These are phyloP conservation scores for Colletotrichum trifolii DNA, from an alignment of 2,329 filamentous ascomycete genomes.

Conservation along the genomic window DNA sequence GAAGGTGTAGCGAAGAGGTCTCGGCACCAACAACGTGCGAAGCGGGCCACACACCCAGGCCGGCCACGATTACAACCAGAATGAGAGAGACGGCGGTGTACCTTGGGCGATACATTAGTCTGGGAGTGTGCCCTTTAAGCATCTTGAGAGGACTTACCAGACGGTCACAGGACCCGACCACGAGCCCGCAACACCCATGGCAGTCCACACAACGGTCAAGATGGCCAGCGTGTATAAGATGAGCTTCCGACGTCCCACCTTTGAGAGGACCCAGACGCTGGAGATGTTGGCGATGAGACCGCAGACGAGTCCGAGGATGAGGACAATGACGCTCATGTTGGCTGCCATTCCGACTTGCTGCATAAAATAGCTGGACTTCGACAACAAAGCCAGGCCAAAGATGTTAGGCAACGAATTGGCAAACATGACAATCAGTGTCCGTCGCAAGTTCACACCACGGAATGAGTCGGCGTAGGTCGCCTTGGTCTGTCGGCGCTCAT, in stretches of 20 bases:
- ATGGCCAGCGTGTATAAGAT: slow-evolving; percentile 48
- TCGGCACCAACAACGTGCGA: slow-evolving; percentile 56
- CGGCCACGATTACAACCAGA: slow-evolving; percentile 53
- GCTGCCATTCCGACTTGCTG: slow-evolving; percentile 48
- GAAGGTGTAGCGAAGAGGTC: slow-evolving; percentile 54
- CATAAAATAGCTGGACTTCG: slow-evolving; percentile 54
- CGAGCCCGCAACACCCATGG: slow-evolving; percentile 59
- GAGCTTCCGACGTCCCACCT: slow-evolving; percentile 52
- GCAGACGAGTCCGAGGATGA: slow-evolving; percentile 58
- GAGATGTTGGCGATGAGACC: slow-evolving; percentile 56
- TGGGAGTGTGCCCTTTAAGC: neutral
- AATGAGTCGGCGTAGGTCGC: slow-evolving; percentile 57
- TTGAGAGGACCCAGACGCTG: slow-evolving; percentile 56
- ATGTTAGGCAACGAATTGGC: slow-evolving; percentile 55
- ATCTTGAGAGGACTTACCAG: slow-evolving; percentile 46
- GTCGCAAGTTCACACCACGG: slow-evolving; percentile 52
- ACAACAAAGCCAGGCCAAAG: slow-evolving; percentile 57
- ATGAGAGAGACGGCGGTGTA: slow-evolving; percentile 52
- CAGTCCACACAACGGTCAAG: slow-evolving; percentile 52
- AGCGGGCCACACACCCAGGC: slow-evolving; percentile 56
- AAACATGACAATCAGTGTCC: slow-evolving; percentile 55
- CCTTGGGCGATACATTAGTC: slow-evolving; percentile 28
- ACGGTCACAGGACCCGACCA: slow-evolving; percentile 50
- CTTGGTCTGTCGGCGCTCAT: slow-evolving; percentile 45
- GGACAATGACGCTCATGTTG: slow-evolving; percentile 51